Base-by-base conservation (phyloP, 1,139 yeast species). In the Entelexis paramagnoliae region DNA sequence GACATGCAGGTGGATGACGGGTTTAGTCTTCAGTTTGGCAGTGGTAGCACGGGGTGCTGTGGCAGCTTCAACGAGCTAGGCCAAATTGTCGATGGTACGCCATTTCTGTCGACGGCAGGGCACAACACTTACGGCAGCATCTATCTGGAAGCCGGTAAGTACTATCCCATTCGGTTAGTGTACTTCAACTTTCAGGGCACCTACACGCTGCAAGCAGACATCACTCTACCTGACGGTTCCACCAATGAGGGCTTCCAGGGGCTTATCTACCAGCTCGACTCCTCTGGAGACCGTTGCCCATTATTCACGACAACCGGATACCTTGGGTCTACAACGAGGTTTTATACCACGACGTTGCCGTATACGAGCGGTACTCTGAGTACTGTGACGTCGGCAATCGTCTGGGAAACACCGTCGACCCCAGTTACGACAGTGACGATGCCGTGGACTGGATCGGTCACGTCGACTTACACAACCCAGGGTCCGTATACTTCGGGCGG, bases 161-260 rank as follows among this genome's bases (percentile, higher is more conserved):
- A 49, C 33, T 48, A 48, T 20, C 48, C 51, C 2, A 34, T 41
- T 14, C 30, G 48, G 9, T 4, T 48, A 28, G 51, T 48, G 26
- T 48, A 48, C 16, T 42, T 42, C 35, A 41, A 40, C n/a, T 46
- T 32, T 11, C 41, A 22, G 14, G 41, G 41, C 13, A 38, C 41
- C 17, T 38, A 13, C 19, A 22, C 10, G 7, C 17, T 38, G 17
- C 16, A 22, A 13, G 41, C 41, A 8, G 11, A 20, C 6, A 22
- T n/a, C 10, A 22, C 28, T 10, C 28, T 38, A 10, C 41, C 41
- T 13, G 29, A 38, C 14, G 41, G 41, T 4, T 16, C 41, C 3
- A 8, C 2, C 3, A n/a, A 6, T 14, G 4, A 10, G 10, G 41
- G 41, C 28, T 38, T 38, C 19, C 28, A 38, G 14, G 41, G 41